Base-by-base conservation (phyloP, 768 basidiomycete genomes). In the Leccinum broughii region DNA sequence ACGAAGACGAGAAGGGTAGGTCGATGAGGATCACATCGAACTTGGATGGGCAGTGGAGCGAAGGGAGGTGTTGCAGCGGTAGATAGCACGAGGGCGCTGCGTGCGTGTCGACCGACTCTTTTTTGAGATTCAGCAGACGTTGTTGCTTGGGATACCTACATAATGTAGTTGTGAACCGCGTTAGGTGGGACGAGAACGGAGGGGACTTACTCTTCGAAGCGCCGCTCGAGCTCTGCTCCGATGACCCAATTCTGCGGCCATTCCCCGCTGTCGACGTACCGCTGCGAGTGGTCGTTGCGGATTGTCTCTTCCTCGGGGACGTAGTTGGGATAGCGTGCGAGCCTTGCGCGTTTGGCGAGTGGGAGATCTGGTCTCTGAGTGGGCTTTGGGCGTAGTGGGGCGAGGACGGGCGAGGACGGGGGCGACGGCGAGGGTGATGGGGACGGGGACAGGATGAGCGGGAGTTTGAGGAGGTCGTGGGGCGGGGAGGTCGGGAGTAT, bases 241-340 rank as follows among this genome's bases (percentile, higher is more conserved):
- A 93, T 77, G 9, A 99, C 90, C 85, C 88, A 93, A 68, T 97
- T 88, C 76, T 96, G 94, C 2, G 95, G 93, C 88, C 95, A 94
- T 63, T 92, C 90, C 10, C 95, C 95, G 3, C 90, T 83, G 66
- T 92, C 88, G 35, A 95, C 93, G 73, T 96, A 98, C 64, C 89
- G 79, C 73, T 90, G 89, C 0, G 90, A 92, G 70, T 95, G 94
- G 77, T 99, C 95, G 67, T 97, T 98, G 52, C 97, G 83, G 49
- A 99, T 91, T 0, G 95, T 98, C 73, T 99, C 96, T 70, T 99
- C 96, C 63, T 94, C 93, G 1, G 92, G 88, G 15, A 95, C 82
- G 65, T 96, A 95, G 69, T 95, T 95, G 35, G 72, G 71, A 64
- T 92, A 94, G 37, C 89, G 81, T 22, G 82, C 80, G 7, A 84